Base-by-base conservation (phyloP, 108 stramenopile species). In the Nannochloropsis gaditana region DNA sequence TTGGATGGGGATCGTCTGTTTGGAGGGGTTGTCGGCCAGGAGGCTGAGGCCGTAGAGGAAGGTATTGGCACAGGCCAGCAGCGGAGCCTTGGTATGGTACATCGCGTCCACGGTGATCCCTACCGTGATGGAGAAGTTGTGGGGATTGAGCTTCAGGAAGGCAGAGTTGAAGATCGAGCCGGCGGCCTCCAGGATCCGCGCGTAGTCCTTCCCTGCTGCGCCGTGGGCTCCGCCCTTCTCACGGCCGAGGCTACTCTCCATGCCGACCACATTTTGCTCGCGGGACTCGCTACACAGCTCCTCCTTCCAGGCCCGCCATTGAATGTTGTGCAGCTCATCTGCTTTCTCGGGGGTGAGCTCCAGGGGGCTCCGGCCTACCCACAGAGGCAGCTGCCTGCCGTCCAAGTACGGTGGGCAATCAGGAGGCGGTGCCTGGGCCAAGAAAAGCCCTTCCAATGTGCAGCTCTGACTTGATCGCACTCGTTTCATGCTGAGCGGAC, bases 251-350 rank as follows among this genome's bases (percentile, higher is more conserved):
- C 59, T 73, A 4, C n/a, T 15, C 2, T 15, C 4, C 3, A 2
- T 73, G 15, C 59, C 2, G 31, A 31, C 0, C 31, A 31, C 31
- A 31, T 31, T 31, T 31, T 31, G 31, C 31, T 31, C 31, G 31
- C 31, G 31, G 31, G 31, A 31, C 31, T 31, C 31, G 31, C 31
- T 31, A 31, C 31, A 31, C 31, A 31, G 31, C n/a, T 73, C 59
- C 59, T 73, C 59, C 59, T 73, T 73, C 59, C 59, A 73, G n/a
- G 59, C 59, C 59, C 4, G 59, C 59, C 59, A 73, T 73, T 73
- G 59, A 1, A 73, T 73, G 59, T 73, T 73, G 6, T 73, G 59
- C 8, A 73, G 6, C 59, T 73, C 59, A 73, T 73, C 59, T n/a
- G n/a, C 59, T n/a, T 73, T 73, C 59, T 73, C 59, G 2, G 59